Conservation (phyloP, 2,329 filamentous ascomycete genomes). For the Alternaria postmessia region DNA sequence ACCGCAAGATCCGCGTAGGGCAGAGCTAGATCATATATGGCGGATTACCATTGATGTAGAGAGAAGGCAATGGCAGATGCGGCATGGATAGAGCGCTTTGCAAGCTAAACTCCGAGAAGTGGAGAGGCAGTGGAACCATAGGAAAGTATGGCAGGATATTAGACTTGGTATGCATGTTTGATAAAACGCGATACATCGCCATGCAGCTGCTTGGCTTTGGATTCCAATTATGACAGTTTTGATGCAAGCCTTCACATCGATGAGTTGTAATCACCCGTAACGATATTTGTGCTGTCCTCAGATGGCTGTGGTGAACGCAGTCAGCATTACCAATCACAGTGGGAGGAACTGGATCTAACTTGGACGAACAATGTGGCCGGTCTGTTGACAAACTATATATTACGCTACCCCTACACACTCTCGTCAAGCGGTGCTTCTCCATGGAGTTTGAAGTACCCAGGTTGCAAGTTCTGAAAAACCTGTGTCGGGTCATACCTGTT, state of each 20-base stretch:
- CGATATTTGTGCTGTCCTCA: not conserved
- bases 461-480: conserved; percentile 30
- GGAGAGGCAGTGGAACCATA: not conserved
- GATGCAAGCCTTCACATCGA: not conserved
- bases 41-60: not conserved
- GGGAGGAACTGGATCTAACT: not conserved
- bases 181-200: not conserved
- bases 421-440: conserved; percentile 3
- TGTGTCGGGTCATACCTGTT: conserved; percentile 31
- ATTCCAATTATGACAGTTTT: not conserved
- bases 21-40: not conserved
- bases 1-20: not conserved
- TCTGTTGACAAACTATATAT: not conserved
- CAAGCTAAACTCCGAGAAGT: not conserved
- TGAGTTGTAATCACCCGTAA: not conserved
- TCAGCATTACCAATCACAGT: not conserved
- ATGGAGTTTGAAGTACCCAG: conserved; percentile 35
- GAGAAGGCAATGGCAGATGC: not conserved
- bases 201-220: not conserved
- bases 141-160: not conserved
- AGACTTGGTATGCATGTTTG: not conserved
- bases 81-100: not conserved
- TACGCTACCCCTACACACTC: not conserved
- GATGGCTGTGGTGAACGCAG: not conserved
- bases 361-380: not conserved